These are phyloP conservation scores for Coprinellus micaceus DNA, from an alignment of 768 basidiomycete genomes.

Conservation along the genomic window DNA sequence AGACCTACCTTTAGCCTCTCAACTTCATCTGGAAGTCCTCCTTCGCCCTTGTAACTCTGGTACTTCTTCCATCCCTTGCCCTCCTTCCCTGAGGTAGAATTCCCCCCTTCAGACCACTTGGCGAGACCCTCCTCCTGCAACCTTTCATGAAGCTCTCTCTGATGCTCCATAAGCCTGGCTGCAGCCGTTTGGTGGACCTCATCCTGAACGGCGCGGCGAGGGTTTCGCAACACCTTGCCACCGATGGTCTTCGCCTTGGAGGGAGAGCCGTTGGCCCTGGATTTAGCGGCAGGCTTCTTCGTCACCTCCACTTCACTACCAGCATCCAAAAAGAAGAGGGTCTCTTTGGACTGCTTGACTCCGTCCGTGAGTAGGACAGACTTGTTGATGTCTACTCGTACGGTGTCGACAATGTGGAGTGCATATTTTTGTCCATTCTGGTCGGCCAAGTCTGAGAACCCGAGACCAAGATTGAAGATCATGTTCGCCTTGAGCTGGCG, in stretches of 20 bases:
- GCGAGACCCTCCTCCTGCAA: conserved; percentile 79
- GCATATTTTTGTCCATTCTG: conserved; percentile 80
- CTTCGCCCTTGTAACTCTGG: conserved; percentile 96
- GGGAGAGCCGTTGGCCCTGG: conserved; percentile 64
- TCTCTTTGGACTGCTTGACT: conserved; percentile 78
- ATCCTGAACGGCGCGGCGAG: conserved; percentile 82
- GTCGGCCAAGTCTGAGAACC: conserved; percentile 80
- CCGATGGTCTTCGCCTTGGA: conserved; percentile 71
- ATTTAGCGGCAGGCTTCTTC: conserved; percentile 48
- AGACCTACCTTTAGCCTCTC: conserved; percentile 70
- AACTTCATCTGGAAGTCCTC: conserved; percentile 79
- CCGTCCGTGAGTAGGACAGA: conserved; percentile 78
- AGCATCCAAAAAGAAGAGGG: conserved; percentile 77
- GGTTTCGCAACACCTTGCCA: conserved; percentile 85
- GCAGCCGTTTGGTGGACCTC: conserved; percentile 76
- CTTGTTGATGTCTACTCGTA: conserved; percentile 67
- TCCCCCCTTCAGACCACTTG: conserved; percentile 80
- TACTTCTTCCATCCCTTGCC: conserved; percentile 95
- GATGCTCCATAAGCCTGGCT: conserved; percentile 83
- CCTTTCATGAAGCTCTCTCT: conserved; percentile 71
- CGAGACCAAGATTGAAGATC: conserved; percentile 81
- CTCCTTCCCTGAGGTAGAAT: conserved; percentile 70
- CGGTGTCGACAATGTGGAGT: conserved; percentile 83
- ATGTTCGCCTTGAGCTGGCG: conserved; percentile 72
- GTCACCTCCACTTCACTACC: conserved; percentile 58